Conservation (phyloP, 768 basidiomycete genomes). For the Tephrocybe sp. region DNA sequence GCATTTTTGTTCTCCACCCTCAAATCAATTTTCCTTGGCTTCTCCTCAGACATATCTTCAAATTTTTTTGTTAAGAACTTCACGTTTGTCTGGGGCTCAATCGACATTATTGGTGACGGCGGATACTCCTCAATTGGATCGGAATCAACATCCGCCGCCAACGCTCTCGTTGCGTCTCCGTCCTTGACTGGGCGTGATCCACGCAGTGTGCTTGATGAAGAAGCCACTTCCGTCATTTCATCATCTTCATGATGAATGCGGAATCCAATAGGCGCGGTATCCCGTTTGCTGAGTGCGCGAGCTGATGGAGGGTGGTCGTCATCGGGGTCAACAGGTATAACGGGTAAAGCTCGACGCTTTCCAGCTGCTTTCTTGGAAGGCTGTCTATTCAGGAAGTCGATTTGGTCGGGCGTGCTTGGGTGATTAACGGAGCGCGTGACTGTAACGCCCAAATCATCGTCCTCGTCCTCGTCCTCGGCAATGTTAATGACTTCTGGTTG, state of each 20-base stretch:
- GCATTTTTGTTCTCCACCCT: background rate
- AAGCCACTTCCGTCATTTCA: background rate
- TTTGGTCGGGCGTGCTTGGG: slow-evolving; percentile 5
- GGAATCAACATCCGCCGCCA: slow-evolving; percentile 6
- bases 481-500: background rate
- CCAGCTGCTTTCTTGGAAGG: background rate
- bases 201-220: background rate
- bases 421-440: background rate
- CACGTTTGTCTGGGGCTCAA: background rate
- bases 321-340: background rate
- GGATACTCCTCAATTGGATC: slow-evolving; percentile 14
- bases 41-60: no score
- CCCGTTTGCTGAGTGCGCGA: background rate
- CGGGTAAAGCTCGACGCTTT: background rate
- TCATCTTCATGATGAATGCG: background rate
- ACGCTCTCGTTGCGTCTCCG: slow-evolving; percentile 13
- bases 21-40: slow-evolving; percentile 5
- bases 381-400: slow-evolving; percentile 1
- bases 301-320: background rate
- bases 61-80: no score
- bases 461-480: slow-evolving; percentile 4
- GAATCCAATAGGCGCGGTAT: background rate
- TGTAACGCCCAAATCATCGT: slow-evolving; percentile 6
- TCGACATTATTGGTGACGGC: background rate
- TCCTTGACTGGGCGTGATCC: slow-evolving; percentile 12